Evolutionary conservation across 2,329 filamentous ascomycete genomes (phyloP).

Genomic region (Aspergillus uvarum): DNA sequence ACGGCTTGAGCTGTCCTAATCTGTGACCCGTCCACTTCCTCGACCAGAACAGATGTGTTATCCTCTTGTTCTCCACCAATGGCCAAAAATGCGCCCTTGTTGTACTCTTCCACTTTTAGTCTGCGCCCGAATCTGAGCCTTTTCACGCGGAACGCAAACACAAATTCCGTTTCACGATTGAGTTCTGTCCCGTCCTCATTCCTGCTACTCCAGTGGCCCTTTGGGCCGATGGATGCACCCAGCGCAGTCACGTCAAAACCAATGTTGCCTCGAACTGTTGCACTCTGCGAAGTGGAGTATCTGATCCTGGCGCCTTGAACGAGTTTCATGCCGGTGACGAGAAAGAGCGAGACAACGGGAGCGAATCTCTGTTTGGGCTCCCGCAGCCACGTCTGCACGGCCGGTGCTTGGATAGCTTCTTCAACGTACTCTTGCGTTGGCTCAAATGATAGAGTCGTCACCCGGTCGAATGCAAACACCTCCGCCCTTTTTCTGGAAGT

Average conservation of each 20-base stretch:
- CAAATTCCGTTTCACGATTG: constrained; percentile 27
- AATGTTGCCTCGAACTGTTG: constrained; percentile 21
- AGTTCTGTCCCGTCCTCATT: constrained; percentile 25
- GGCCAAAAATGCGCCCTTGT: constrained; percentile 26
- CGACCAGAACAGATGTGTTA: constrained; percentile 23
- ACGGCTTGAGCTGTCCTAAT: constrained; percentile 22
- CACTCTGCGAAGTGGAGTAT: constrained; percentile 25
- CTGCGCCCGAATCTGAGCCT: constrained; percentile 26
- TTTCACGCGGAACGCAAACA: constrained; percentile 29
- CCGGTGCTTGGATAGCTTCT: constrained; percentile 28
- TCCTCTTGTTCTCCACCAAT: constrained; percentile 21
- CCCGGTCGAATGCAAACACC: constrained; percentile 27
- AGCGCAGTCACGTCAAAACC: constrained; percentile 22
- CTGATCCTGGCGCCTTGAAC: constrained; percentile 30
- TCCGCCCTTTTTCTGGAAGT: constrained; percentile 21
- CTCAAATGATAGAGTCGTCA: constrained; percentile 30
- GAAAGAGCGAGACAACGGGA: constrained; percentile 20
- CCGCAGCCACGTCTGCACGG: constrained; percentile 27
- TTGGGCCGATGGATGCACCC: constrained; percentile 26
- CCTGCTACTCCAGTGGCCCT: constrained; percentile 25
- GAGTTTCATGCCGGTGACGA: constrained; percentile 31
- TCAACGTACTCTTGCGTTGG: constrained; percentile 27
- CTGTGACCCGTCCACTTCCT: constrained; percentile 27
- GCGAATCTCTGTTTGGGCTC: constrained; percentile 28
- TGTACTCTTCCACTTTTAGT: constrained; percentile 27